Evolutionary conservation across 192 early-diverging fungal species (phyloP).

Genomic region (Funneliformis mosseae): DNA sequence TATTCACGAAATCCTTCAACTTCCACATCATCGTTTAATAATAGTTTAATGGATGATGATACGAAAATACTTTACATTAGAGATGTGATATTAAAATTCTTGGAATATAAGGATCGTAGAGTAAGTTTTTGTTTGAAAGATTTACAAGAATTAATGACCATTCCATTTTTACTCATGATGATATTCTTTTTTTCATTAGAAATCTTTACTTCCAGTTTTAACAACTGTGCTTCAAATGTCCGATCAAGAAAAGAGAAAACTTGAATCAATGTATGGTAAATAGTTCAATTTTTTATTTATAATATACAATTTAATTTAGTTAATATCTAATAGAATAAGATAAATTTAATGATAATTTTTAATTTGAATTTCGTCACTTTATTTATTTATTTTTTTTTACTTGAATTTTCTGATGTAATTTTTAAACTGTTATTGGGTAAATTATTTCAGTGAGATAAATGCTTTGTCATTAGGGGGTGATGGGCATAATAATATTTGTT

Average conservation of each 20-base stretch:
- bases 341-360: too few relatives aligned
- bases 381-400: too few relatives aligned
- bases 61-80: slow-evolving; percentile 76
- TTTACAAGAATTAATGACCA: not conserved
- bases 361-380: too few relatives aligned
- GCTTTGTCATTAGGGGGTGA: too few relatives aligned
- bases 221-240: slow-evolving; percentile 2
- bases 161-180: not conserved
- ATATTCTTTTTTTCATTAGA: not conserved
- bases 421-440: too few relatives aligned
- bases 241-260: not conserved
- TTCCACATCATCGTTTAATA: slow-evolving; percentile 12
- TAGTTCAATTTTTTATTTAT: not conserved
- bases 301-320: too few relatives aligned
- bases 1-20: slow-evolving; percentile 12
- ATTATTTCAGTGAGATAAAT: too few relatives aligned
- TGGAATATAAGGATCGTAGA: slow-evolving; percentile 71
- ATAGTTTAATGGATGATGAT: slow-evolving; percentile 47
- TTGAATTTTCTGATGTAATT: too few relatives aligned
- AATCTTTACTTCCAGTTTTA: slow-evolving; percentile 12
- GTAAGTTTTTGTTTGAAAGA: slow-evolving; percentile 46
- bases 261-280: slow-evolving; percentile 19
- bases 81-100: slow-evolving; percentile 71
- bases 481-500: too few relatives aligned
- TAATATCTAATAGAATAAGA: too few relatives aligned